Evolutionary conservation across 192 early-diverging fungal genomes (phyloP).

Genomic region (Backusella morwellensis): DNA sequence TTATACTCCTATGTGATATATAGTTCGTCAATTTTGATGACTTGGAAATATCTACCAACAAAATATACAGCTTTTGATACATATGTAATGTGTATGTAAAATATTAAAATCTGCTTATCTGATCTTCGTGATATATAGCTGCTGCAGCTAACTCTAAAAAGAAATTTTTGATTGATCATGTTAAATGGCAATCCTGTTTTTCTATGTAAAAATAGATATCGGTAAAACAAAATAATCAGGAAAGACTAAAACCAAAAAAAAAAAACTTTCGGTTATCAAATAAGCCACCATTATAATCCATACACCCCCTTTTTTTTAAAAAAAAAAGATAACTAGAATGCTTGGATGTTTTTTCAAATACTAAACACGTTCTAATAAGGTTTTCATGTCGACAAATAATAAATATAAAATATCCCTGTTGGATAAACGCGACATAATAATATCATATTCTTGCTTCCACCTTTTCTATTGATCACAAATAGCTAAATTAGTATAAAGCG

Average conservation of each 20-base stretch:
- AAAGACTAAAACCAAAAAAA: not conserved
- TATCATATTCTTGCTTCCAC: not conserved
- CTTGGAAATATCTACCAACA: too few relatives aligned
- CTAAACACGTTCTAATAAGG: not conserved
- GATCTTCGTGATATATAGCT: not conserved
- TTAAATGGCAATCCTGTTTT: not conserved
- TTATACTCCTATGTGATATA: not conserved
- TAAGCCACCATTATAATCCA: too few relatives aligned
- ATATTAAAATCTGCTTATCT: not conserved
- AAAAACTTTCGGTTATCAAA: not conserved
- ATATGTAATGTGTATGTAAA: not conserved
- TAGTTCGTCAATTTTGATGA: too few relatives aligned
- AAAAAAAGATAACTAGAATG: not conserved
- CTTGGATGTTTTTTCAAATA: not conserved
- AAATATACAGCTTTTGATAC: too few relatives aligned
- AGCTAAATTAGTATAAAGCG: not conserved
- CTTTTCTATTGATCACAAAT: not conserved
- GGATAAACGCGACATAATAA: not conserved
- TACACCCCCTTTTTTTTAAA: too few relatives aligned
- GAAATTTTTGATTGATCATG: not conserved
- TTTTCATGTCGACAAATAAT: not conserved
- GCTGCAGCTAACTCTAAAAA: not conserved
- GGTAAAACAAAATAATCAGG: not conserved
- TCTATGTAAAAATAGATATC: not conserved
- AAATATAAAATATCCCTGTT: not conserved